These are phyloP conservation scores for Phylloporus sp. DNA, from an alignment of 1,284 basidiomycete species.

Conservation along the genomic window DNA sequence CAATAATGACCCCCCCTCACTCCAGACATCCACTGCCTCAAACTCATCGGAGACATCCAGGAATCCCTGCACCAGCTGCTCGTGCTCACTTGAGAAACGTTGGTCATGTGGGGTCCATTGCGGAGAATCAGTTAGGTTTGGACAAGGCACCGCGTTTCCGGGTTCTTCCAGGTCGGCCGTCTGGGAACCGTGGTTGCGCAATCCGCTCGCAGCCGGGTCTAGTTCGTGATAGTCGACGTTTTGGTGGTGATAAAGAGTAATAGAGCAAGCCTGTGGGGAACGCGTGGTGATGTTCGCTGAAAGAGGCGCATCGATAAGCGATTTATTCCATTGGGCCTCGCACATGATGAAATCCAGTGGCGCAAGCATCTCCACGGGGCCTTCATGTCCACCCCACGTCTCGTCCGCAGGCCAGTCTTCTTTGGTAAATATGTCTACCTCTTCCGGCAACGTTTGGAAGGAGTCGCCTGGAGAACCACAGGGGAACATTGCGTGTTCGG, in stretches of 20 bases:
- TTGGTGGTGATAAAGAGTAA: conserved; percentile 27
- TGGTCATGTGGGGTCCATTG: conserved; percentile 22
- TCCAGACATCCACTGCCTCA: conserved; percentile 17
- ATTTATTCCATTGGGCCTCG: conserved; percentile 26
- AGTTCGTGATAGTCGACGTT: conserved; percentile 10
- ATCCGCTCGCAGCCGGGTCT: conserved; percentile 22
- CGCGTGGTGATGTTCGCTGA: conserved; percentile 28
- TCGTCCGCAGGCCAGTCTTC: conserved; percentile 27
- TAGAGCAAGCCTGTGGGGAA: conserved; percentile 15
- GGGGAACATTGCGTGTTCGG: conserved; percentile 19
- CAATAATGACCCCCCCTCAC: conserved; percentile 27
- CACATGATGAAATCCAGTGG: conserved; percentile 8
- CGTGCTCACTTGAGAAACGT: conserved; percentile 18
- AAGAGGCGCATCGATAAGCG: conserved; percentile 36
- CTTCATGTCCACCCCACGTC: conserved; percentile 23
- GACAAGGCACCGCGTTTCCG: conserved; percentile 16
- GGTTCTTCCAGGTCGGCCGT: conserved; percentile 29
- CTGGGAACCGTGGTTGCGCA: conserved; percentile 20
- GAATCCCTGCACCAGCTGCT: conserved; percentile 25
- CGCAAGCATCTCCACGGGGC: conserved; percentile 3
- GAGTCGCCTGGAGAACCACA: conserved; percentile 2
- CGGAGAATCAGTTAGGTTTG: conserved; percentile 10
- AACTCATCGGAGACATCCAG: conserved; percentile 18
- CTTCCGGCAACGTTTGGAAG: conserved; percentile 14
- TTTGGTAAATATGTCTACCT: conserved; percentile 22